Conservation (phyloP, 2,329 filamentous ascomycete genomes). For the Thielaviopsis populi region DNA sequence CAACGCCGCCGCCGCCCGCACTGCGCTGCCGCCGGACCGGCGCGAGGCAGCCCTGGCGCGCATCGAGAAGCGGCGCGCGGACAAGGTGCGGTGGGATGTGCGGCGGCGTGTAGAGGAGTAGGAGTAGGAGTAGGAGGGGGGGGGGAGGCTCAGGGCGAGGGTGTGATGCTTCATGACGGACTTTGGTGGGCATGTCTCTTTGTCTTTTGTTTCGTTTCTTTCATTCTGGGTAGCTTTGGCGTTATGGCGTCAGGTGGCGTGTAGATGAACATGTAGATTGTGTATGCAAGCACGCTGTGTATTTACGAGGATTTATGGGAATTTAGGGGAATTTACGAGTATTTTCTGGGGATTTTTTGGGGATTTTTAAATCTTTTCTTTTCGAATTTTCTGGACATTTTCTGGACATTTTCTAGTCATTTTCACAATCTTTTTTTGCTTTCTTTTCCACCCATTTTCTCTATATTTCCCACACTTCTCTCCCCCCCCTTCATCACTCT, state of each 20-base stretch:
- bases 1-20: conserved; percentile 18
- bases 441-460: too few relatives aligned
- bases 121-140: conserved; percentile 23
- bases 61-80: conserved; percentile 38
- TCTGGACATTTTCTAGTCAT: too few relatives aligned
- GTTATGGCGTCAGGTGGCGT: conserved; percentile 5
- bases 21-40: conserved; percentile 33
- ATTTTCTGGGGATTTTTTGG: too few relatives aligned
- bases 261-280: background rate
- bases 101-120: conserved; percentile 37
- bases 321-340: too few relatives aligned
- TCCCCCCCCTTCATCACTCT: too few relatives aligned
- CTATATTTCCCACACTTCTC: too few relatives aligned
- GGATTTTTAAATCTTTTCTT: too few relatives aligned
- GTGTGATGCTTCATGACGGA: background rate
- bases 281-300: background rate
- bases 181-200: background rate
- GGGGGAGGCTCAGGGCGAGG: too few relatives aligned
- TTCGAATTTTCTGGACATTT: too few relatives aligned
- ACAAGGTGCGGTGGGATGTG: conserved; percentile 30
- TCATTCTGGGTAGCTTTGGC: conserved; percentile 9
- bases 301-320: too few relatives aligned
- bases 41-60: conserved; percentile 39
- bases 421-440: too few relatives aligned
- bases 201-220: conserved; percentile 9